Conservation (phyloP, 805 yeast species). For the Wilhelminamyces savonicus region DNA sequence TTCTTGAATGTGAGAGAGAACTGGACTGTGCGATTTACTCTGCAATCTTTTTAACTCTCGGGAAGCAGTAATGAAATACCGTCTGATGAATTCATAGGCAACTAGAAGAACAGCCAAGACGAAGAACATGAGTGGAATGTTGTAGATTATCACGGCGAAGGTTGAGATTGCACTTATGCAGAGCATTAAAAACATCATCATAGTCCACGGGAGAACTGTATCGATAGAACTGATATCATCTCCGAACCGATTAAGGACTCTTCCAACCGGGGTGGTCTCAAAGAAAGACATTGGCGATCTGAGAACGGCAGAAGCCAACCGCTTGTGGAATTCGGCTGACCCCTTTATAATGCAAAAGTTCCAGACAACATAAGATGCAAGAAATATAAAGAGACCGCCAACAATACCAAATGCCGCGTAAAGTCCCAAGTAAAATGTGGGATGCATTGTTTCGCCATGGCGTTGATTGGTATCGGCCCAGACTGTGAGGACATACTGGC, state of each 20-base stretch:
- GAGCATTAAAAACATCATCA: conserved; percentile 17
- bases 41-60: conserved; percentile 27
- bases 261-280: conserved; percentile 36
- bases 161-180: conserved; percentile 19
- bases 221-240: conserved; percentile 31
- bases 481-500: conserved; percentile 22
- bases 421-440: conserved; percentile 16
- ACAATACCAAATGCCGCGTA: conserved; percentile 24
- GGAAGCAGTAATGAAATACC: conserved; percentile 27
- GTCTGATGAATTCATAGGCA: conserved; percentile 25
- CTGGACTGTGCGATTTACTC: conserved; percentile 25
- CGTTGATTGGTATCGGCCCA: conserved; percentile 30
- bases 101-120: conserved; percentile 17
- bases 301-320: conserved; percentile 27
- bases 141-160: conserved; percentile 23
- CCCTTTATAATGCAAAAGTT: conserved; percentile 24
- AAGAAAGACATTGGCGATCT: conserved; percentile 37
- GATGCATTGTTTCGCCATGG: conserved; percentile 17
- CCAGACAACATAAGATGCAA: conserved; percentile 27
- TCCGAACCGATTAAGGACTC: conserved; percentile 33
- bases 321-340: conserved; percentile 28
- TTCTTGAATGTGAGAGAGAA: conserved; percentile 31
- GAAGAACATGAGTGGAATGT: conserved; percentile 27
- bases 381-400: conserved; percentile 20
- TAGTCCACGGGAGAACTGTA: conserved; percentile 25